A percentile compares a stretch with the other conserved stretches of the same genome.
Conservation (phyloP, 2,329 filamentous ascomycete genomes). For the Alternaria consortialis region DNA sequence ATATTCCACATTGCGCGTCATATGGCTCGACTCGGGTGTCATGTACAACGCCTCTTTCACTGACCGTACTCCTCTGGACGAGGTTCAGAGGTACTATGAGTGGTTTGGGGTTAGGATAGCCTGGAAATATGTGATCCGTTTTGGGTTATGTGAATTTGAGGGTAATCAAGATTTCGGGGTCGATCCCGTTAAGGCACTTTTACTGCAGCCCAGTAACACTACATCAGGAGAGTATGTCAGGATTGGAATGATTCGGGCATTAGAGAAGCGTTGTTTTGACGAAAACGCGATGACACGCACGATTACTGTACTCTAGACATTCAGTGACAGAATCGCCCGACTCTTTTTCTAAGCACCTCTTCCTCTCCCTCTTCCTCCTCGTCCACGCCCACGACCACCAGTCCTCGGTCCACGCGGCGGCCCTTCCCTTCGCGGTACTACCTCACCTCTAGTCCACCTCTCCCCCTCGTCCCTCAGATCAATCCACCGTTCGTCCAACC, state of each 20-base stretch:
- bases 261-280: background rate
- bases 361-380: slow-evolving; percentile 21
- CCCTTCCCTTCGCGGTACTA: background rate
- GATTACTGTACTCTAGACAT: background rate
- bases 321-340: fast-evolving
- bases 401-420: slow-evolving; percentile 17
- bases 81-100: background rate
- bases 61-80: no score
- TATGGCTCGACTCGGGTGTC: background rate
- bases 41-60: no score
- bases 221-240: background rate
- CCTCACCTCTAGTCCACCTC: slow-evolving; percentile 28
- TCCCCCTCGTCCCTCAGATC: slow-evolving; percentile 38
- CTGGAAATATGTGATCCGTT: background rate
- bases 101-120: background rate
- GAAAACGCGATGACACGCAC: background rate
- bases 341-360: background rate
- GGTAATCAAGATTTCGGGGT: no score
- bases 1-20: background rate
- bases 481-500: slow-evolving; percentile 54
- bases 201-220: background rate
- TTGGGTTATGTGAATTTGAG: background rate
- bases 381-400: slow-evolving; percentile 11
- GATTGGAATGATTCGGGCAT: background rate
- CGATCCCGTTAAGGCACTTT: background rate